Base-by-base conservation (phyloP, 768 basidiomycete genomes). In the Boletus tylopilopsis region DNA sequence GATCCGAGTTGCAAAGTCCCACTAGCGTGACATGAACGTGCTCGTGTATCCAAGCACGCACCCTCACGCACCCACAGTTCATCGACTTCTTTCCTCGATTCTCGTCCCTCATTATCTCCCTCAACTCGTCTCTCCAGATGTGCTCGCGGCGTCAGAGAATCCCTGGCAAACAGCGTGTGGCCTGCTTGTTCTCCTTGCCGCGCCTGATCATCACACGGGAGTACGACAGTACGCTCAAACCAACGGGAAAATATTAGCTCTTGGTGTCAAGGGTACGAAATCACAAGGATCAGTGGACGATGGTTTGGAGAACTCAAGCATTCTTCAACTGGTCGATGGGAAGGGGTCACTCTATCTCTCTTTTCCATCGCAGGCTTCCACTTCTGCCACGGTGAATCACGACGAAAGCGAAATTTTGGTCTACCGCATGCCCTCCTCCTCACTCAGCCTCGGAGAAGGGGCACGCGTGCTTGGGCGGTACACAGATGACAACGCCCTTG, bases 111-210 rank as follows among this genome's bases (percentile, higher is more conserved):
- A 84, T 63, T 94, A 94, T 65, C 81, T 88, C 12, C 82, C 95
- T 36, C 89, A 90, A 51, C 66, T 80, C 15, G 74, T 93, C 43
- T 71, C 81, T 0, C 74, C 76, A 11, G 69, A 78, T 34, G 64
- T 77, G 2, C 70, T 97, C 6, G 68, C 74, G 1, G 70, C 75
- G 0, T 84, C 73, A 10, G 71, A 77, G 1, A 82, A 85, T 38
- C 93, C 94, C 18, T 97, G 94, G 94, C 66, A 79, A 32, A 61
- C 71, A 6, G 76, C 78, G 10, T 94, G 91, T 62, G 84, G 85
- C 3, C 73, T 95, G 2, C 78, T 97, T 16, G 85, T 94, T 42
- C 70, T 95, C 82, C 89, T n/a, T 76, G 82, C 48, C 78, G 78
- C 41, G 18, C 76, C 67, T 9, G 63, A 73, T 55, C 60, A 66